Percentiles rank a stretch among this genome's conserved stretches.
Conservation (phyloP, 2,329 filamentous ascomycete species). For the Rosellinia necatrix region DNA sequence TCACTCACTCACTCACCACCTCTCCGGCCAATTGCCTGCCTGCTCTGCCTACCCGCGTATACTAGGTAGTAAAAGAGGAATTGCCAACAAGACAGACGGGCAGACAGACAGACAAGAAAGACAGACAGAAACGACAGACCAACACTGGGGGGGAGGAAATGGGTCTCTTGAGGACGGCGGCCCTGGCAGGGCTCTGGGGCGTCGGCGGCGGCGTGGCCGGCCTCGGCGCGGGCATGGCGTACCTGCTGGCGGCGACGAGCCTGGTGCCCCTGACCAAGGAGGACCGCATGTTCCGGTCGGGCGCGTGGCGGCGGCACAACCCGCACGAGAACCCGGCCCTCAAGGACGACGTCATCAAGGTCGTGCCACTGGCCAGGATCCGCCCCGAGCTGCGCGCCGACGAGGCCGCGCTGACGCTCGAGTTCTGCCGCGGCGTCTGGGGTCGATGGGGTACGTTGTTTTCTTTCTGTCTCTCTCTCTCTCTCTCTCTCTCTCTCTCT, state of each 20-base stretch:
- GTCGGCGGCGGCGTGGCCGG: constrained; percentile 55
- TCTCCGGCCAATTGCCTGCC: not conserved
- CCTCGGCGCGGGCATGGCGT: constrained; percentile 54
- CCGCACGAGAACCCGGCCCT: constrained; percentile 64
- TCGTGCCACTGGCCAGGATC: constrained; percentile 66
- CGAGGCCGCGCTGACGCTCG: constrained; percentile 61
- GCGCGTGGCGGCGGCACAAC: constrained; percentile 63
- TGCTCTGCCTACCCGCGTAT: too few species aligned
- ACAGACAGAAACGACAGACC: not conserved
- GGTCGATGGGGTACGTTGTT: constrained; percentile 61
- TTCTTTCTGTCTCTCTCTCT: constrained; percentile 33
- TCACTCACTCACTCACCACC: not conserved
- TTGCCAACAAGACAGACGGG: too few species aligned
- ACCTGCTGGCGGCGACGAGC: constrained; percentile 58
- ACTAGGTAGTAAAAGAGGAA: too few species aligned
- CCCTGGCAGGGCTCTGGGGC: constrained; percentile 51
- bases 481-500: not conserved
- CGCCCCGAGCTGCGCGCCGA: constrained; percentile 67
- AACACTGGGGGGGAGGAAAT: constrained; percentile 46
- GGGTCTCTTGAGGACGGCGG: constrained; percentile 54
- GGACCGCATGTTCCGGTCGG: constrained; percentile 65
- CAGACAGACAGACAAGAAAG: too few species aligned
- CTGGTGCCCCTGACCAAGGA: constrained; percentile 61
- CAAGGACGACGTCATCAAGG: constrained; percentile 67
- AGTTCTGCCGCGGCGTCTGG: constrained; percentile 72